Evolutionary conservation across 495 filamentous ascomycete genomes (phyloP).

Genomic region (Penicillium desertorum): DNA sequence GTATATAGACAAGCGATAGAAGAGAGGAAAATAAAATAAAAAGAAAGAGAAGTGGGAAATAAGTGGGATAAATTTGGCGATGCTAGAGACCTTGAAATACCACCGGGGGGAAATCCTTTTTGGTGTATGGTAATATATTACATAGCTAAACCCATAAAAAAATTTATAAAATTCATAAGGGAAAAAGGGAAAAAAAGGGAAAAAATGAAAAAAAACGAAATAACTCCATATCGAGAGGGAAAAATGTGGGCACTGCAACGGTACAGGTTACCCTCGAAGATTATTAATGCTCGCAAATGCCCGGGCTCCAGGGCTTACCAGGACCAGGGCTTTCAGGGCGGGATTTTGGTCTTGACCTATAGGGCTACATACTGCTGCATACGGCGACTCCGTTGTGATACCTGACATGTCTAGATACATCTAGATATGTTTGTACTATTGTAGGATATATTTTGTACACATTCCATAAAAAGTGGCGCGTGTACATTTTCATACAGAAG

Average conservation of each 20-base stretch:
- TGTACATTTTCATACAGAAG: background rate
- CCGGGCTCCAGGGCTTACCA: no score
- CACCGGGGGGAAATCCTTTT: conserved; percentile 15
- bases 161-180: background rate
- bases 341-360: conserved; percentile 5
- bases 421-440: background rate
- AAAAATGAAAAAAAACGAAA: background rate
- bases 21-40: conserved; percentile 14
- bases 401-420: background rate
- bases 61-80: conserved; percentile 27
- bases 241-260: conserved; percentile 14
- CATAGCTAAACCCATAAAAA: conserved; percentile 1
- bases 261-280: conserved; percentile 6
- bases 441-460: background rate
- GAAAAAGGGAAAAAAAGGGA: background rate
- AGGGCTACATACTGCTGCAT: conserved; percentile 15
- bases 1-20: conserved; percentile 15
- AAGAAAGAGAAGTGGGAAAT: conserved; percentile 16
- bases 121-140: conserved; percentile 11
- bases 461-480: background rate
- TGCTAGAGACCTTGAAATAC: conserved; percentile 32
- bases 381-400: conserved; percentile 13
- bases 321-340: background rate
- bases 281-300: conserved; percentile 1
- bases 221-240: background rate